Percentiles rank a stretch among this genome's conserved stretches.
These are phyloP conservation scores for Hypoxylon sp. DNA, from an alignment of 2,329 filamentous ascomycete species.

Conservation along the genomic window DNA sequence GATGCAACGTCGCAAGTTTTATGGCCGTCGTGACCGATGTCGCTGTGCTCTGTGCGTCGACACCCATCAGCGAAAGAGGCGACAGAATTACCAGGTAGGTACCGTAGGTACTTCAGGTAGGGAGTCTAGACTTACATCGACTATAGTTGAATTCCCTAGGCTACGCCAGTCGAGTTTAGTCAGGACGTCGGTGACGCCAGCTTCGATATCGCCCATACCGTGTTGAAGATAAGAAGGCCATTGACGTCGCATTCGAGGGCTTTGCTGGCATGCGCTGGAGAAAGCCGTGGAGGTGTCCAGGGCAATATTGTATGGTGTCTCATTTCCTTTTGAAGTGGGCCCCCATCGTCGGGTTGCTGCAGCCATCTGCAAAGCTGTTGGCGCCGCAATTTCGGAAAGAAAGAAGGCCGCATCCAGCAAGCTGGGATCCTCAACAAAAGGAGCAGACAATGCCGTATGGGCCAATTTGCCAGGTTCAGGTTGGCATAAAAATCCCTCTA, in stretches of 20 bases:
- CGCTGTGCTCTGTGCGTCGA: not conserved
- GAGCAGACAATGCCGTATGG: conserved; percentile 55
- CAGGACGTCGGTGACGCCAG: conserved; percentile 44
- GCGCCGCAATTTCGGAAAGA: conserved; percentile 51
- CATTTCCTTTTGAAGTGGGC: conserved; percentile 4
- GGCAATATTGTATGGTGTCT: conserved; percentile 40
- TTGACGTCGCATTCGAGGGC: conserved; percentile 49
- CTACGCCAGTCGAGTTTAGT: conserved; percentile 47
- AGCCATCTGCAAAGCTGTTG: conserved; percentile 53
- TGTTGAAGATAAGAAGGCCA: conserved; percentile 49
- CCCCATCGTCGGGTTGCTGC: conserved; percentile 39
- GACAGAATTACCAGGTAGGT: not conserved
- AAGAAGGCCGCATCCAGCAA: conserved; percentile 56
- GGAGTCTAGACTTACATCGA: conserved; percentile 43
- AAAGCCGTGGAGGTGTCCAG: conserved; percentile 39
- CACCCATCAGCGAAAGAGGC: not conserved
- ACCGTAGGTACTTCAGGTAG: not conserved
- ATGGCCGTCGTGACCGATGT: not conserved
- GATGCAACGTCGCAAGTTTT: conserved; percentile 42
- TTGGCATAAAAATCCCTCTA: conserved; percentile 53
- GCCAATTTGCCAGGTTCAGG: conserved; percentile 50
- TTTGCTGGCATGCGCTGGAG: conserved; percentile 32
- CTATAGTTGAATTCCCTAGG: conserved; percentile 44
- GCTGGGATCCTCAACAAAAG: conserved; percentile 51
- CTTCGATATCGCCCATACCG: conserved; percentile 37